Conservation (phyloP, 176 grass and related monocot species). For the Musa troglodytarum region DNA sequence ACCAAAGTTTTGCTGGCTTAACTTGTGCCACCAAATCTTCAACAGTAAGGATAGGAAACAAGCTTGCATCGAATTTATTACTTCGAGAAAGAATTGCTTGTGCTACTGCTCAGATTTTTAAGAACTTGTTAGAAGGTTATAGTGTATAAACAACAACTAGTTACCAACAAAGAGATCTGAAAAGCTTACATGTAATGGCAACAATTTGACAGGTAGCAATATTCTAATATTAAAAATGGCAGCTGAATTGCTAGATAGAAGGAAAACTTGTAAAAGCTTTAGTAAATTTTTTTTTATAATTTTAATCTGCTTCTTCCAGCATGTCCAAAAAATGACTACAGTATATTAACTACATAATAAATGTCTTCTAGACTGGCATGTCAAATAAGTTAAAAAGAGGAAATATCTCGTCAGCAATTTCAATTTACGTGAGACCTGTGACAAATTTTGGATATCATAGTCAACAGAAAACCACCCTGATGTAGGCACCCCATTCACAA, state of each 20-base stretch:
- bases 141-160: background rate
- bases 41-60: constrained; percentile 30
- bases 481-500: too few relatives aligned
- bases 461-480: too few relatives aligned
- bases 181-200: background rate
- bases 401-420: background rate
- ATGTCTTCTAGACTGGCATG: background rate
- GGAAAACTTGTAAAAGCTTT: background rate
- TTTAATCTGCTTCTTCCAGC: background rate
- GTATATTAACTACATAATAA: background rate
- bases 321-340: background rate
- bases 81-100: constrained; percentile 59
- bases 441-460: too few relatives aligned
- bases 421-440: constrained; percentile 19
- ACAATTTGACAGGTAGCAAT: background rate
- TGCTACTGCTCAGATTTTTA: constrained; percentile 36
- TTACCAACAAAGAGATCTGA: background rate
- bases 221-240: background rate
- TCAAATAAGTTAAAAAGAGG: background rate
- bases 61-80: constrained; percentile 14
- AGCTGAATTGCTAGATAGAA: background rate
- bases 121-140: background rate
- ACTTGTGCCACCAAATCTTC: constrained; percentile 8
- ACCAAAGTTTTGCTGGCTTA: constrained; percentile 37
- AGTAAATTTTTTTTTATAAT: background rate